phyloP scores from a whole-genome alignment of 108 stramenopile genomes.

The Cyclotella kingstonii region DNA sequence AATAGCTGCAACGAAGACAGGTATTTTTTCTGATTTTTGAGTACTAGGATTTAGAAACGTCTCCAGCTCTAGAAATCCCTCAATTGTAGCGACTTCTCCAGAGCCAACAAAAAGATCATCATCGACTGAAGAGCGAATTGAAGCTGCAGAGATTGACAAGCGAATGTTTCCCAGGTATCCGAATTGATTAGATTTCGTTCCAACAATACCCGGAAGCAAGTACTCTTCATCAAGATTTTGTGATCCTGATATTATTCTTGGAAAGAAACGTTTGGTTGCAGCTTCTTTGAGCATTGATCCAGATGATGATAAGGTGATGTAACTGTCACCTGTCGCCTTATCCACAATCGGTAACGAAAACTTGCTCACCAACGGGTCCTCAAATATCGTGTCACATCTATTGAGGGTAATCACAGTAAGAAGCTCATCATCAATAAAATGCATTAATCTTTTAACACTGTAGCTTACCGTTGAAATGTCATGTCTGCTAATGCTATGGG shows the following conservation, averaged over 20 bases:
- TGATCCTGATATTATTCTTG: constrained; percentile 20
- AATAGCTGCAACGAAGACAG: constrained; percentile 47
- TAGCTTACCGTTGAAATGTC: constrained; percentile 2
- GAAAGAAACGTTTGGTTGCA: constrained; percentile 21
- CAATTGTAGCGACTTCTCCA: constrained; percentile 5
- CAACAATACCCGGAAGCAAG: constrained; percentile 30
- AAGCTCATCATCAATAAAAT: not conserved
- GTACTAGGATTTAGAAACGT: constrained; percentile 23
- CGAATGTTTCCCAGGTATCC: constrained; percentile 38
- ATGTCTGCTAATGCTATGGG: constrained; percentile 8
- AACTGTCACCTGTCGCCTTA: constrained; percentile 1
- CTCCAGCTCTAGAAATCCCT: constrained; percentile 33
- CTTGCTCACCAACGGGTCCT: constrained; percentile 21
- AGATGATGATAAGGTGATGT: not conserved
- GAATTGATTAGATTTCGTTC: constrained; percentile 27
- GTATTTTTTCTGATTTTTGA: constrained; percentile 11
- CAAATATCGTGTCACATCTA: constrained; percentile 37
- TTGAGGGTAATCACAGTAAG: constrained; percentile 9
- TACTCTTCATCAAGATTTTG: constrained; percentile 7
- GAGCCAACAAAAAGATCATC: not conserved
- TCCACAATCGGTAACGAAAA: constrained; percentile 36
- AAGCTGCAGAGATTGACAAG: constrained; percentile 1
- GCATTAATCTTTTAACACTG: not conserved
- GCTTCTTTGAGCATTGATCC: constrained; percentile 12
- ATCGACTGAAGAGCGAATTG: not conserved